These are phyloP conservation scores for Firmiana major DNA, from an alignment of 345 rosid species.

Conservation along the genomic window DNA sequence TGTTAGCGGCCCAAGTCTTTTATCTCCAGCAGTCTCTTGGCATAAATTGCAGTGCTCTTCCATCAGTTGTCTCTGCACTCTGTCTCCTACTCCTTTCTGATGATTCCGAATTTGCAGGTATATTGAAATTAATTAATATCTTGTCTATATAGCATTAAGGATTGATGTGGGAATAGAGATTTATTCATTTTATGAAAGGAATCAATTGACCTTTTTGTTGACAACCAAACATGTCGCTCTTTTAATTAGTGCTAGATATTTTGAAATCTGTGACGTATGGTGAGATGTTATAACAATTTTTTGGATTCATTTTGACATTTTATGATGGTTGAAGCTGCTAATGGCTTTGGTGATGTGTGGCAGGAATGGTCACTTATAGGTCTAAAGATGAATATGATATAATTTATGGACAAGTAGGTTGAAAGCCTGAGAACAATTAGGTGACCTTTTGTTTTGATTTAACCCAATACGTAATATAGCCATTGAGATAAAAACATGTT, in stretches of 20 bases:
- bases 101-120: conserved; percentile 42
- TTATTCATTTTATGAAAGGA: background rate
- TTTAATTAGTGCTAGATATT: background rate
- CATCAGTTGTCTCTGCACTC: conserved; percentile 70
- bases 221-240: background rate
- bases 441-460: background rate
- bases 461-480: background rate
- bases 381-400: background rate
- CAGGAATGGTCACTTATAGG: background rate
- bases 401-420: background rate
- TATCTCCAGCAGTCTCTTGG: conserved; percentile 63
- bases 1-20: conserved; percentile 47
- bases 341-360: background rate
- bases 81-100: conserved; percentile 44
- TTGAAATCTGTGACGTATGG: background rate
- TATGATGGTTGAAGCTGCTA: background rate
- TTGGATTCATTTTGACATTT: background rate
- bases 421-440: background rate
- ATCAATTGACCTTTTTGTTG: background rate
- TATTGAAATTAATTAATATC: conserved; percentile 16
- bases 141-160: background rate
- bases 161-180: background rate
- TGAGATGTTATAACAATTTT: background rate
- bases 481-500: background rate
- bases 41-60: conserved; percentile 34